Evolutionary conservation across 1,284 basidiomycete species (phyloP), one percentile per base, ranked within the genome.

Genomic region (Papiliotrema fonsecae): DNA sequence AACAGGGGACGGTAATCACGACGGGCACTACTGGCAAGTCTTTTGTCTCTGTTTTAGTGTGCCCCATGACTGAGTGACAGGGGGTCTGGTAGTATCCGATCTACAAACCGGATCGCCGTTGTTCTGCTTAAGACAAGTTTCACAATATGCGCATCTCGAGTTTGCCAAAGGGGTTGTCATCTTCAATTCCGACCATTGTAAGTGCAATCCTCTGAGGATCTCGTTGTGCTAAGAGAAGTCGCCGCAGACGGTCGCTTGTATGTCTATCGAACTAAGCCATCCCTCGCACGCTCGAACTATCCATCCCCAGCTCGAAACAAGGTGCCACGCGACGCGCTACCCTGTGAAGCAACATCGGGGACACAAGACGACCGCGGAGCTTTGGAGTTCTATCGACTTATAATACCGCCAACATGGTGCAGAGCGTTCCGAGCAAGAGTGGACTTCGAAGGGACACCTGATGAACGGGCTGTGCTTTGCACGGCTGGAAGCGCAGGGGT

Each of bases 381-480:
- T 45, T 40, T 68, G 39, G 53, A 60, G 14, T 65, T 57, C 40
- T 69, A 54, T 41, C 55, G 62, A 16, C 58, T 52, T 2, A 64
- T 72, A 6, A 22, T 30, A 14, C 62, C 67, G 1, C 61, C 67
- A 0, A 63, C 57, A 0, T 27, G 45, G 4, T 66, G 62, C 42
- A 49, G 53, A 6, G 68, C 69, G 0, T 70, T 64, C 46, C 51
- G 68, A 28, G 60, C 66, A 3, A 52, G 67, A 35, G 40, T 67
- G 4, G 67, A 72, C 56, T 44, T 49, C 4, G 55, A 58, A 24
- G 56, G 49, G 25, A 52, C 52, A 1, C 55, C 58, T 9, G 40
- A 54, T 6, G 47, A 52, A 19, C 52, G 59, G 10, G 62, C 61
- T 2, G 55, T 69, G 1, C 35, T 72, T 7, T 61, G 54, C 2